Evolutionary conservation across 352 stramenopile species (phyloP), one percentile per base, ranked within the genome.

Genomic region (Globisporangium radiosum): DNA sequence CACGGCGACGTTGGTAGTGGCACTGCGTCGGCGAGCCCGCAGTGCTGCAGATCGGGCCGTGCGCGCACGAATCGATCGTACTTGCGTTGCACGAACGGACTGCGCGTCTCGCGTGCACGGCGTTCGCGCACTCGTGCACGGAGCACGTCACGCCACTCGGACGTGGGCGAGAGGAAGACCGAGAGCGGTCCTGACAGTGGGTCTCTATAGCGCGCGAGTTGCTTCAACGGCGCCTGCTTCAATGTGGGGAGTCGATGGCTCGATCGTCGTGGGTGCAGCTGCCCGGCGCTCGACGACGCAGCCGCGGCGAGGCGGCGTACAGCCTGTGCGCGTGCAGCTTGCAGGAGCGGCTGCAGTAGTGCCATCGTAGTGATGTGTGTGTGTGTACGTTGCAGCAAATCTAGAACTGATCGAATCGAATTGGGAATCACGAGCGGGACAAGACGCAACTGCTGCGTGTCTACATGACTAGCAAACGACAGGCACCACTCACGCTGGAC

Each of bases 81-180:
- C 38, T 52, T 48, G 39, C 56, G 54, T n/a, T 60, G 60, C 10
- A 74, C 67, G 17, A 74, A 74, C 11, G 67, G 57, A 51, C 67
- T 69, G 14, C 52, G 56, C n/a, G 19, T 48, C 13, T 43, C 44
- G 17, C 47, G 56, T 42, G 62, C 52, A 25, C 51, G 19, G 4
- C 53, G 56, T n/a, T 52, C 58, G 49, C 66, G 45, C 33, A 55
- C n/a, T 14, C 69, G 52, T 11, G 52, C 36, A 15, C 57, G 60
- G 7, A 72, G 47, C 39, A n/a, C 40, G 52, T 74, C 68, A 9
- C 63, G 65, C 60, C 62, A 69, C 36, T 47, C 45, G 7, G 53
- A 69, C 7, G 64, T 57, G 5, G 60, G 60, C 47, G 64, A 64
- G 19, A 47, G 39, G 25, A 74, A 74, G 9, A 54, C 52, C 14